Evolutionary conservation across 2,329 filamentous ascomycete species (phyloP), one percentile per base, ranked within the genome.

Genomic region (Calonectria henricotiae): DNA sequence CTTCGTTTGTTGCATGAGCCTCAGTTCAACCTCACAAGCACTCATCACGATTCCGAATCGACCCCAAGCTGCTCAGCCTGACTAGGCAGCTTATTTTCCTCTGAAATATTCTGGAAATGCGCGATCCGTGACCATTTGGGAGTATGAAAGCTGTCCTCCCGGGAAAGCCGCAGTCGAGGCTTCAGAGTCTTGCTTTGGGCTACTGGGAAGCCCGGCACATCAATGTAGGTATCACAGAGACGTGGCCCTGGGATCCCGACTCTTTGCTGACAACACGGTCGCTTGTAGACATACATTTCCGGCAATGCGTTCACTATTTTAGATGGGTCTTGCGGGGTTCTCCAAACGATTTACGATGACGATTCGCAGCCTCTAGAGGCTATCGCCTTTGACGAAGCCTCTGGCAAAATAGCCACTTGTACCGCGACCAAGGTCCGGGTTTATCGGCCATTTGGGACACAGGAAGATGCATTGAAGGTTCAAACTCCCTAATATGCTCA

Each of bases 311-410:
- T 98, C 74, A 90, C 96, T 64, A 92, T 99, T 77, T 90, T 98
- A 75, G 89, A 90, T 79, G 92, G 91, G 62, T 89, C 93, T 63
- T 87, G 92, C 71, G 89, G 89, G 65, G 89, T 98, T 73, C 83
- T 98, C 39, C 96, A 99, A 82, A 98, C 95, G 4, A 92, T 97
- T 75, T 97, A 98, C 84, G 91, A 96, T 78, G 93, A 97, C 78
- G 92, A 96, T 78, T 86, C 90, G 27, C 87, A 84, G 17, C 80
- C 82, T 37, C 85, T 98, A 32, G 89, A 94, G 73, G 93, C 94
- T 32, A 90, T 98, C 73, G 89, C 90, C 35, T 89, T 98, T 72
- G 94, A 98, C 78, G 93, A 97, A 79, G 85, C 86, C 20, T 92
- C 93, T 9, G 96, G 95, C 60, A 97, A 94, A 85, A 94, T 98